phyloP scores from a whole-genome alignment of 805 yeast species.

The Monosporozyma unispora region DNA sequence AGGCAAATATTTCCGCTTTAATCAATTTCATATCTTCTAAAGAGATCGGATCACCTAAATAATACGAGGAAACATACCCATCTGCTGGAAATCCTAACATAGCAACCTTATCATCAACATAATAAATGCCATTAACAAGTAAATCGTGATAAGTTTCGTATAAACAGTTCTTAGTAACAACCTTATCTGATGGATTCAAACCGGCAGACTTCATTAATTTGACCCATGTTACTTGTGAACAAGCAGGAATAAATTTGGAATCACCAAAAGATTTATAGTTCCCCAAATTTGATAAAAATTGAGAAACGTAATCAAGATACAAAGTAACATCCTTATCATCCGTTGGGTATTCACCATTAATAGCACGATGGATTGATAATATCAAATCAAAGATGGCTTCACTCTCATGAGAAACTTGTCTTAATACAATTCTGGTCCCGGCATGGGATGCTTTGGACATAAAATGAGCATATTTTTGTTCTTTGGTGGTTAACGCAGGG shows the following conservation, averaged over 20 bases:
- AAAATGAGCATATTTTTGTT: constrained; percentile 72
- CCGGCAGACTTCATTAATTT: constrained; percentile 14
- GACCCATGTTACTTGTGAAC: constrained; percentile 41
- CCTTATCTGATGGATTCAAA: constrained; percentile 31
- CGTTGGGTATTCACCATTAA: constrained; percentile 40
- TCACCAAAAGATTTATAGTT: constrained; percentile 86
- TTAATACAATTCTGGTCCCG: constrained; percentile 70
- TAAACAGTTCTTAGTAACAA: constrained; percentile 1
- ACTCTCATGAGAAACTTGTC: constrained; percentile 78
- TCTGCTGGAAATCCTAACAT: constrained; percentile 71
- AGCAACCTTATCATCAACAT: constrained; percentile 37
- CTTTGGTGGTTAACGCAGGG: constrained; percentile 48
- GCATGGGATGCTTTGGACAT: constrained; percentile 76
- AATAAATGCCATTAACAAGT: constrained; percentile 44
- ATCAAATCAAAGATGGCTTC: constrained; percentile 68
- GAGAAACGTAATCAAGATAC: constrained; percentile 68
- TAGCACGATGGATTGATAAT: constrained; percentile 43
- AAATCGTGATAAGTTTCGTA: constrained; percentile 24
- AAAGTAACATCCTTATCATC: constrained; percentile 25
- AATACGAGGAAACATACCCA: constrained; percentile 71
- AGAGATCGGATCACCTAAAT: constrained; percentile 42
- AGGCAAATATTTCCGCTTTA: constrained; percentile 34
- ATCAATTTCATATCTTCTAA: constrained; percentile 57
- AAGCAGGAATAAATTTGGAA: constrained; percentile 68
- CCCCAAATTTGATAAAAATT: constrained; percentile 65